phyloP scores from a whole-genome alignment of 305 asterid species.

The Fraxinus dipetala region DNA sequence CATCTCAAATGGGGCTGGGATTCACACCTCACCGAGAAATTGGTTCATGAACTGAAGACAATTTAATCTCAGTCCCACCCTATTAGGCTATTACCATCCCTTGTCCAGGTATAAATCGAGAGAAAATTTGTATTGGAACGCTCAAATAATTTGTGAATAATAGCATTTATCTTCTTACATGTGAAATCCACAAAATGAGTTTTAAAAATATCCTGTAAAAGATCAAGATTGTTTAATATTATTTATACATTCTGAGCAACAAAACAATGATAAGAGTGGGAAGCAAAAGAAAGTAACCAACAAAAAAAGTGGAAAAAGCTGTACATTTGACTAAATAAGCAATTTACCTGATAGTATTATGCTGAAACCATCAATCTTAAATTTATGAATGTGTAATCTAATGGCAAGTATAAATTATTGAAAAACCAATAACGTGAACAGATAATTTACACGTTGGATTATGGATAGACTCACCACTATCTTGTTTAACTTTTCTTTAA shows the following conservation, averaged over 20 bases:
- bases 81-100: no score
- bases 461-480: background rate
- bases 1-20: no score
- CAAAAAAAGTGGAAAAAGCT: background rate
- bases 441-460: conserved; percentile 22
- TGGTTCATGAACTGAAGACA: no score
- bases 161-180: no score
- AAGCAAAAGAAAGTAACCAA: background rate
- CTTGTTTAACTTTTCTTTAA: conserved; percentile 21
- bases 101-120: no score
- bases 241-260: background rate
- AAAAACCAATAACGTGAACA: background rate
- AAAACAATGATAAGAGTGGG: background rate
- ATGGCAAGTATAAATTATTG: conserved; percentile 3
- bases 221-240: no score
- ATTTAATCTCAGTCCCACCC: no score
- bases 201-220: no score
- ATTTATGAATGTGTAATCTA: background rate
- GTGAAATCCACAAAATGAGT: no score
- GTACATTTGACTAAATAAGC: background rate
- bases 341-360: background rate
- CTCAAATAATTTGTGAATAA: no score
- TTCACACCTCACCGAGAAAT: no score
- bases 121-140: no score
- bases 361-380: background rate